Percentiles rank a stretch among this genome's conserved stretches.
Conservation (phyloP, 2,329 filamentous ascomycete genomes). For the Verticillium albo-atrum region DNA sequence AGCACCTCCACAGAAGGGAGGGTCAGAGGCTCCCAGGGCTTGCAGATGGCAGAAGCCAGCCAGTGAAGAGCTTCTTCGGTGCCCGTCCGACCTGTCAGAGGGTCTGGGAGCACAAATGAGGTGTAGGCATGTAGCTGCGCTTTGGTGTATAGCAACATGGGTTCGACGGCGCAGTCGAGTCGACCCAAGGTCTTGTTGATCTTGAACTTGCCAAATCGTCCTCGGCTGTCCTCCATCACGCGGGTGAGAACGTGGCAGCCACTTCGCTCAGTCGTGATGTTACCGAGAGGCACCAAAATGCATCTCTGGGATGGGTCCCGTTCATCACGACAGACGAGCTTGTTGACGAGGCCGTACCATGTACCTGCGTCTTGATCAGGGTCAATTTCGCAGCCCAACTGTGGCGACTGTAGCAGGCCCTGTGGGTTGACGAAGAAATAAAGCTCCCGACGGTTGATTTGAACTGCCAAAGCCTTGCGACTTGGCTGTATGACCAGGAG, state of each 20-base stretch:
- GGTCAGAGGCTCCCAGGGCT: constrained; percentile 39
- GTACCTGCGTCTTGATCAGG: constrained; percentile 54
- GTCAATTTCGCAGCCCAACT: constrained; percentile 50
- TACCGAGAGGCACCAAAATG: constrained; percentile 49
- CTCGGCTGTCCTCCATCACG: constrained; percentile 21
- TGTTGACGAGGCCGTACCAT: constrained; percentile 54
- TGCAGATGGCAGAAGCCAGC: constrained; percentile 43
- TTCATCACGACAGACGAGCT: constrained; percentile 48
- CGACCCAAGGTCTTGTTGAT: constrained; percentile 52
- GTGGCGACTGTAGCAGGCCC: constrained; percentile 37
- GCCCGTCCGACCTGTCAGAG: constrained; percentile 54
- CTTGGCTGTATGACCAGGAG: constrained; percentile 43
- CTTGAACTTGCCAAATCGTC: constrained; percentile 42
- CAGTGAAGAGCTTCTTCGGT: constrained; percentile 53
- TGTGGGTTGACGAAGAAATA: constrained; percentile 44
- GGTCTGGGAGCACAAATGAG: constrained; percentile 52
- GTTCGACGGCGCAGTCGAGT: constrained; percentile 54
- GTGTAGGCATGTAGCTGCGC: constrained; percentile 58
- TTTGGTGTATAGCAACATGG: constrained; percentile 48
- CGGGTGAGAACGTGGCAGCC: constrained; percentile 15
- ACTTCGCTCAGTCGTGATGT: constrained; percentile 1
- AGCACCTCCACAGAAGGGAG: not conserved
- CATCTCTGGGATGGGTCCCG: constrained; percentile 36
- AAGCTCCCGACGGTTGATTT: constrained; percentile 49
- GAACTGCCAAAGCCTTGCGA: constrained; percentile 29